Evolutionary conservation across 2,329 filamentous ascomycete genomes (phyloP).

Genomic region (Metarhizium humberi): DNA sequence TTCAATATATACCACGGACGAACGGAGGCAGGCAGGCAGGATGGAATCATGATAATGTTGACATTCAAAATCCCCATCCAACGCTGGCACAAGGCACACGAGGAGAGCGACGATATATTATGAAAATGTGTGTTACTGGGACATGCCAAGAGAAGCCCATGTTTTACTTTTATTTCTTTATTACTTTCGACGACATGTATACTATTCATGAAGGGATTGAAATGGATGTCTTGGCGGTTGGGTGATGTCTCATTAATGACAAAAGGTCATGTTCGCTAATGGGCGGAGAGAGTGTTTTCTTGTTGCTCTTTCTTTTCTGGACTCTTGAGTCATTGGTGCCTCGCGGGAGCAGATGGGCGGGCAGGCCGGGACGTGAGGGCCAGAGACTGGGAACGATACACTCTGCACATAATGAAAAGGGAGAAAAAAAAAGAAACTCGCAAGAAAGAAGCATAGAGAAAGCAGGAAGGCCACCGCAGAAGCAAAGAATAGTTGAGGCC

Average conservation of each 20-base stretch:
- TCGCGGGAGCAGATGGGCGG: not conserved
- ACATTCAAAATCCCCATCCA: not conserved
- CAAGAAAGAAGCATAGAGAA: not conserved
- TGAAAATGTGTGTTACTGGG: not conserved
- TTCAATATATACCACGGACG: conserved; percentile 2
- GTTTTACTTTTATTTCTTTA: not conserved
- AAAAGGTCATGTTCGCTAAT: not conserved
- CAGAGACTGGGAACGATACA: not conserved
- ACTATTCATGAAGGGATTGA: conserved; percentile 3
- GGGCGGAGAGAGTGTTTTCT: not conserved
- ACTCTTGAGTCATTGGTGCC: not conserved
- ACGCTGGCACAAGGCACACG: not conserved
- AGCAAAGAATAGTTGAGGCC: not conserved
- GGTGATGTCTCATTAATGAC: not conserved
- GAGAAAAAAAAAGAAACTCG: not conserved
- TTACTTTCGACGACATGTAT: conserved; percentile 1
- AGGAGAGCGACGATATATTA: not conserved
- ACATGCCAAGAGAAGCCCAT: not conserved
- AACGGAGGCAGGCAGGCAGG: not conserved
- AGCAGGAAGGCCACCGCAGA: not conserved
- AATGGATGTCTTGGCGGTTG: not conserved
- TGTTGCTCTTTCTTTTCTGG: not conserved
- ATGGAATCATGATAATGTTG: not conserved
- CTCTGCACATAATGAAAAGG: not conserved
- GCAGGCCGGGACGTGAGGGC: not conserved